Conservation (phyloP, 495 filamentous ascomycete genomes). For the Staphylotrichum longicolle region DNA sequence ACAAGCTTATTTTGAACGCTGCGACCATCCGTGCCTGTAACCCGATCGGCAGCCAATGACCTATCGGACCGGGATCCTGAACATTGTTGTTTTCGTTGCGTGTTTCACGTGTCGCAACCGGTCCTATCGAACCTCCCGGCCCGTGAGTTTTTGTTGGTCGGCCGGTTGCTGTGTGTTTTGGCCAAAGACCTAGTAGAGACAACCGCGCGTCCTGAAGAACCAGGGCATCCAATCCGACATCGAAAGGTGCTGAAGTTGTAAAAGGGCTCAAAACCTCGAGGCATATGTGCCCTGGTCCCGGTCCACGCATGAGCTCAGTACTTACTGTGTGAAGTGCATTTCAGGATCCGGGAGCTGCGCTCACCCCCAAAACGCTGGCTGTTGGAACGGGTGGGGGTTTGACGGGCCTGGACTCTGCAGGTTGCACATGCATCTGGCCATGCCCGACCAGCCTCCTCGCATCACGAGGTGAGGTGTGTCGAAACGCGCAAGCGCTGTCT, state of each 20-base stretch:
- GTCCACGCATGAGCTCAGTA: no score
- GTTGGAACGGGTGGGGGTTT: background rate
- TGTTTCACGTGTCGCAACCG: conserved; percentile 8
- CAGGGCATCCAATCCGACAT: background rate
- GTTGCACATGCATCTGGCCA: background rate
- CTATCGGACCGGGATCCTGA: conserved; percentile 15
- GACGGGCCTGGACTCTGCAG: no score
- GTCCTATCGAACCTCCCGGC: background rate
- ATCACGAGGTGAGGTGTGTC: no score
- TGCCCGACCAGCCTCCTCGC: background rate
- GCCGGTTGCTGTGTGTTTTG: no score
- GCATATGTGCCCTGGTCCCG: no score
- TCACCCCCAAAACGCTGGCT: background rate
- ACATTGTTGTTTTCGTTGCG: background rate
- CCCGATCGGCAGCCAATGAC: conserved; percentile 9
- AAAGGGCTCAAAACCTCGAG: background rate
- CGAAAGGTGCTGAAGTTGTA: no score
- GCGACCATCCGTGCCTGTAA: background rate
- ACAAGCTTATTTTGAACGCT: background rate
- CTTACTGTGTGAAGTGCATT: no score
- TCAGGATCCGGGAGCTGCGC: no score
- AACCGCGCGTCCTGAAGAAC: background rate
- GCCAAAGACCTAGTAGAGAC: background rate
- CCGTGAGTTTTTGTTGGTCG: background rate
- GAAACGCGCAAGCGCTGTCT: no score